Percentiles rank a stretch among this genome's conserved stretches.
phyloP scores from a whole-genome alignment of 305 asterid species.

The Plantago coronopus region DNA sequence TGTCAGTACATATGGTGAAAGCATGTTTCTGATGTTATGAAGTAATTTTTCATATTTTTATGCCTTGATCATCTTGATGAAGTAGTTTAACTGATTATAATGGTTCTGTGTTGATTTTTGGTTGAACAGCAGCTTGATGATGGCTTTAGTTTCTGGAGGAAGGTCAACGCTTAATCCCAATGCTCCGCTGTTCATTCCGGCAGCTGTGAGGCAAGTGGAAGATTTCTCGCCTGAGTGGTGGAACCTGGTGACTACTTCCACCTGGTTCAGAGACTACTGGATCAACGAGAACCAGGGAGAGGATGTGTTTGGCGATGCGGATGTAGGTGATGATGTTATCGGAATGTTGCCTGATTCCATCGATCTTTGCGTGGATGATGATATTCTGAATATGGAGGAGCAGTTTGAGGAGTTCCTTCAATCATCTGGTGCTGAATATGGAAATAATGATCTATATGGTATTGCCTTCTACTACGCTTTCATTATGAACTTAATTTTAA shows the following conservation, averaged over 20 bases:
- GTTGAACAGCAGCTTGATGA: constrained; percentile 21
- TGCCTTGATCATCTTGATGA: not conserved
- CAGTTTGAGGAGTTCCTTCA: constrained; percentile 84
- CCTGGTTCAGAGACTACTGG: constrained; percentile 87
- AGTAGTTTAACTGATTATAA: constrained; percentile 16
- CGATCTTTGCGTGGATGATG: constrained; percentile 84
- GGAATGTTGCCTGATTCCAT: constrained; percentile 68
- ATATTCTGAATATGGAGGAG: constrained; percentile 72
- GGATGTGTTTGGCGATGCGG: constrained; percentile 39
- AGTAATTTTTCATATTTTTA: not conserved
- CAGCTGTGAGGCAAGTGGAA: constrained; percentile 79
- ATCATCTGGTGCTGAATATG: constrained; percentile 42
- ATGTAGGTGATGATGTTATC: constrained; percentile 33
- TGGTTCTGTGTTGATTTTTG: constrained; percentile 18
- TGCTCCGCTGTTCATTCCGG: constrained; percentile 77
- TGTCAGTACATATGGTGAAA: too few relatives aligned
- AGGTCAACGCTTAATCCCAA: constrained; percentile 79
- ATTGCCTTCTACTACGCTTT: too few relatives aligned
- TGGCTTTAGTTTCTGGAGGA: constrained; percentile 75
- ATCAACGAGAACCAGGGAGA: constrained; percentile 60
- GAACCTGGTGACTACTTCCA: constrained; percentile 68
- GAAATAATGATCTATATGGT: constrained; percentile 12
- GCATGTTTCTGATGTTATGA: not conserved
- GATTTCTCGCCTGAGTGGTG: constrained; percentile 98
- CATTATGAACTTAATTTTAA: not conserved